Base-by-base conservation (phyloP, 352 stramenopile genomes). In the Phytophthora citricola region DNA sequence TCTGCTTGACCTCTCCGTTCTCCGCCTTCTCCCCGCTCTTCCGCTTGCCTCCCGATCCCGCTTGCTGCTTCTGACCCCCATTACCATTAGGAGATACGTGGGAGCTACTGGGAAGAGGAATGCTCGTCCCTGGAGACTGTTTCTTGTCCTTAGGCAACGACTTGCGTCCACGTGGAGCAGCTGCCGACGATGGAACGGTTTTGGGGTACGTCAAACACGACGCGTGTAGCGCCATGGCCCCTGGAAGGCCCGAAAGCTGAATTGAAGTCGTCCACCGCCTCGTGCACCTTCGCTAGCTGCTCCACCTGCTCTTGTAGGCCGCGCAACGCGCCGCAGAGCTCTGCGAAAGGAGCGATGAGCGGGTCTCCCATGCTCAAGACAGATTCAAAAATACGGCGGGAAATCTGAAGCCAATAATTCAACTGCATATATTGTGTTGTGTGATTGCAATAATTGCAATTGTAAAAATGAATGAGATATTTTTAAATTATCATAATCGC, bases 251-350 rank as follows among this genome's bases (percentile, higher is more conserved):
- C 88, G 29, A 95, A 95, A 12, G 78, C 76, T 40, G 38, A 52
- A 68, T 94, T 94, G 59, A 94, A 94, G 53, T 83, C 71, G 24
- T 88, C 79, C 22, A 95, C 71, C n/a, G 83, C 76, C 12, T 89
- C 75, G 53, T 94, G 84, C 43, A 95, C 84, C 4, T 56, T 75
- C 49, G 72, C 48, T n/a, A 95, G 81, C 55, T 78, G 74, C 59
- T 85, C 59, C 20, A 91, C 81, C 54, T 93, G 83, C 44, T 83
- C 76, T 38, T 87, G 81, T 38, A 95, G 75, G 8, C 75, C 82
- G 29, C 79, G 79, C 43, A 95, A 76, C 62, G 85, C 83, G 27
- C 74, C 67, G 54, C 80, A 90, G 20, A 95, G 75, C 52, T 78
- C 69, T 38, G 76, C 74, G 50, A 95, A 84, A 26, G 78, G 72